Conservation (phyloP, 306 rosid species). For the Trichosanthes truncata region DNA sequence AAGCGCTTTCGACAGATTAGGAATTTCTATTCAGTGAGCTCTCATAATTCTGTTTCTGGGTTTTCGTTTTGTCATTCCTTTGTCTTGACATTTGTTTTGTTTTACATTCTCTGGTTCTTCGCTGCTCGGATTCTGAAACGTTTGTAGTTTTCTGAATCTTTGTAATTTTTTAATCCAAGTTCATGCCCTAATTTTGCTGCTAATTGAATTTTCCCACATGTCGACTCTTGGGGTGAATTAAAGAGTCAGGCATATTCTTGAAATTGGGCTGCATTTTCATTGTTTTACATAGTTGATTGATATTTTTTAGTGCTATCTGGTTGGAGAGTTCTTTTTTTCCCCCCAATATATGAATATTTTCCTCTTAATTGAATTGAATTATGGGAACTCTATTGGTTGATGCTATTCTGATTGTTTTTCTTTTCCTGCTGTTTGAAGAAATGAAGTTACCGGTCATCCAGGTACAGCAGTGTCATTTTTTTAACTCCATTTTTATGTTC, state of each 20-base stretch:
- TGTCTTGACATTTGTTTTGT: background rate
- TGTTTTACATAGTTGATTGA: background rate
- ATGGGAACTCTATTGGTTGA: background rate
- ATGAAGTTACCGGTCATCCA: background rate
- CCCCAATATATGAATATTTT: background rate
- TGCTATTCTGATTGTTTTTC: background rate
- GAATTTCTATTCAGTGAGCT: conserved; percentile 2
- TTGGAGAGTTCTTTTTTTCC: background rate
- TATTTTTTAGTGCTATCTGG: background rate
- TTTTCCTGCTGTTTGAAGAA: background rate
- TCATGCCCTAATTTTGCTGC: background rate
- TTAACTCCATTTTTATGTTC: background rate
- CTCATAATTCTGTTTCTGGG: background rate
- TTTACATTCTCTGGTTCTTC: background rate
- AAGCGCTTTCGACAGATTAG: background rate
- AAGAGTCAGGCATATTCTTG: background rate
- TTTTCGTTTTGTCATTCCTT: background rate
- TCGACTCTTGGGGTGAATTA: background rate
- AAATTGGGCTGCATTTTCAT: background rate
- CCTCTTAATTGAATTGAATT: background rate
- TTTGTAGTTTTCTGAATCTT: background rate
- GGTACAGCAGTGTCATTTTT: background rate
- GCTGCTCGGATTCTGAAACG: background rate
- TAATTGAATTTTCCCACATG: background rate
- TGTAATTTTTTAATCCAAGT: background rate